phyloP scores from a whole-genome alignment of 148 eudicot species.

The Pharnaceum exiguum region DNA sequence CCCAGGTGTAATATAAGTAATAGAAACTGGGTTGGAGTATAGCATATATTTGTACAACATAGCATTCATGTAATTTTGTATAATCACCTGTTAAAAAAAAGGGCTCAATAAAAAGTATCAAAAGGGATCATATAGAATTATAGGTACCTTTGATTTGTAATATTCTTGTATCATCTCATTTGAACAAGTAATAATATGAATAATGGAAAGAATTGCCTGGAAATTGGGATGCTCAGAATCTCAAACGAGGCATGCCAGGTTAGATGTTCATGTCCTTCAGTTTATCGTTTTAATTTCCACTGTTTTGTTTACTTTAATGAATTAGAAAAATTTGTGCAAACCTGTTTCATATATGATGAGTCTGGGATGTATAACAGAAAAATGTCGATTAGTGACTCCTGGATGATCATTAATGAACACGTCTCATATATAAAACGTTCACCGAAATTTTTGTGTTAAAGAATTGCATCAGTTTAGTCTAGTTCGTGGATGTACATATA shows the following conservation, averaged over 20 bases:
- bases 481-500: too few relatives aligned
- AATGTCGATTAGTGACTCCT: too few relatives aligned
- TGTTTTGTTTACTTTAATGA: too few relatives aligned
- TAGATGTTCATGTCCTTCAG: conserved; percentile 1
- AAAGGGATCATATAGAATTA: background rate
- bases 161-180: conserved; percentile 25
- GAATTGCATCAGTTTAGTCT: too few relatives aligned
- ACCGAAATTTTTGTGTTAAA: too few relatives aligned
- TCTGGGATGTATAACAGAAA: too few relatives aligned
- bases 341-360: too few relatives aligned
- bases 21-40: conserved; percentile 26
- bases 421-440: too few relatives aligned
- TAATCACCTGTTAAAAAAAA: conserved; percentile 21
- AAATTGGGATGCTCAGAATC: conserved; percentile 3
- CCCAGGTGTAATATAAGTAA: conserved; percentile 36
- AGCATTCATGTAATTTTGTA: conserved; percentile 40
- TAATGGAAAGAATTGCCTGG: background rate
- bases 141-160: background rate
- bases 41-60: conserved; percentile 42
- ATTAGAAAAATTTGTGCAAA: too few relatives aligned
- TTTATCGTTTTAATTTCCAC: too few relatives aligned
- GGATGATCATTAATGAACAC: too few relatives aligned
- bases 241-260: background rate
- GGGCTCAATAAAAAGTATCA: background rate
- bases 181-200: conserved; percentile 15